Evolutionary conservation across 768 basidiomycete species (phyloP), one percentile per base, ranked within the genome.

Genomic region (Trametes gibbosa): DNA sequence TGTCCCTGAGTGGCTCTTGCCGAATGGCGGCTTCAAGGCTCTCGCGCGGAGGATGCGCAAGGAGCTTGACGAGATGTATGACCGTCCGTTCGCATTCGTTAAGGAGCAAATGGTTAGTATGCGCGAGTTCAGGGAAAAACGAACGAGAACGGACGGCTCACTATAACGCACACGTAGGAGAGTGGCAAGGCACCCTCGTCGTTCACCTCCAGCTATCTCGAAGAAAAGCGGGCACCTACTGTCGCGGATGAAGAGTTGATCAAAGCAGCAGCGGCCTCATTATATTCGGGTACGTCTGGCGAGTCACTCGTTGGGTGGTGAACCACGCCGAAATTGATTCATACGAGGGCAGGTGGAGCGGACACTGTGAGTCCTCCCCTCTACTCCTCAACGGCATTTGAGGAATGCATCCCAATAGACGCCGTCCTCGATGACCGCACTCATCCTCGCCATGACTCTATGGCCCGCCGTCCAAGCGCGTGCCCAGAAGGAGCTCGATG

Each of bases 171-270:
- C 17, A 17, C n/a, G 8, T 27, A 70, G 67, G 56, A 54, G 7
- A 51, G 43, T 9, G 67, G 61, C 3, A 63, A 21, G n/a, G 63
- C 61, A 1, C 39, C 32, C 9, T 64, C 66, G 3, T 66, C 64
- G 32, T 65, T 68, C 50, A 65, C 58, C 4, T 59, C 64, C 7
- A 53, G 39, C 13, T 58, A 65, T 12, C 58, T 67, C 0, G 53
- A 63, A 27, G 29, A 81, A 76, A 76, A 72, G 25, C n/a, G 66
- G 81, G 68, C 72, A 13, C 66, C 83, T 24, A 80, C 71, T 41
- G 68, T 71, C 2, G 53, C 56, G 2, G 63, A 64, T 42, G 63
- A 66, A 43, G 45, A 54, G 27, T 19, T 56, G 3, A 51, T 62
- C 35, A 64, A 66, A 29, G 51, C 50, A 3, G 63, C 61, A 0